Conservation (phyloP, 192 early-diverging fungal genomes). For the Lobosporangium transversale region DNA sequence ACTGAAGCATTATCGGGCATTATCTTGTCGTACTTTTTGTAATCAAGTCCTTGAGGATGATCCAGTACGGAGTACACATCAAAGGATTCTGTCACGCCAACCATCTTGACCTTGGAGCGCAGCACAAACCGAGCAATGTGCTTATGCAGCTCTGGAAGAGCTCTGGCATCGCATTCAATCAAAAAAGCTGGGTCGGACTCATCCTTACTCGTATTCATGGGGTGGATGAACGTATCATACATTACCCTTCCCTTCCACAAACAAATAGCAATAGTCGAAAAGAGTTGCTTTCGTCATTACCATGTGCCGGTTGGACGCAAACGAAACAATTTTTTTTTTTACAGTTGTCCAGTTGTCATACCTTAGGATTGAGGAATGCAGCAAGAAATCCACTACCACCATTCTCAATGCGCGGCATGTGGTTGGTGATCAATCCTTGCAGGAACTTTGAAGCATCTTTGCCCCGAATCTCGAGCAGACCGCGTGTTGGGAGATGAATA, state of each 20-base stretch:
- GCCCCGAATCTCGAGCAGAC: conserved; percentile 74
- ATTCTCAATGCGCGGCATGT: conserved; percentile 75
- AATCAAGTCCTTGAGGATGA: conserved; percentile 29
- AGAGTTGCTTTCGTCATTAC: neutral
- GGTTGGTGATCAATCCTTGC: conserved; percentile 91
- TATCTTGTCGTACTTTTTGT: conserved; percentile 13
- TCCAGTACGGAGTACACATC: conserved; percentile 84
- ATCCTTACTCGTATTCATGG: conserved; percentile 63
- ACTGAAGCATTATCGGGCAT: conserved; percentile 7
- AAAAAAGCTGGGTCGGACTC: conserved; percentile 77
- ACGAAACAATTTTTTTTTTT: no score
- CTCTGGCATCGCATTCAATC: conserved; percentile 79
- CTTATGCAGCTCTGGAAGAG: conserved; percentile 58
- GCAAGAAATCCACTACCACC: conserved; percentile 83
- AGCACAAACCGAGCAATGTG: conserved; percentile 84
- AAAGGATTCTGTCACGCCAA: conserved; percentile 71
- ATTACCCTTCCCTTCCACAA: conserved; percentile 80
- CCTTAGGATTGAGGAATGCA: conserved; percentile 85
- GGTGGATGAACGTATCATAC: conserved; percentile 91
- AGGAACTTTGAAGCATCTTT: conserved; percentile 84
- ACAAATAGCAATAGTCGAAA: neutral
- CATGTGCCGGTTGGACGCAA: no score
- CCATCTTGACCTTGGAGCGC: conserved; percentile 78
- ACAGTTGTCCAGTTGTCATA: conserved; percentile 23
- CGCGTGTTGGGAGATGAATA: conserved; percentile 65